phyloP scores from a whole-genome alignment of 139 green algal genomes.

The Pleodorina starrii region DNA sequence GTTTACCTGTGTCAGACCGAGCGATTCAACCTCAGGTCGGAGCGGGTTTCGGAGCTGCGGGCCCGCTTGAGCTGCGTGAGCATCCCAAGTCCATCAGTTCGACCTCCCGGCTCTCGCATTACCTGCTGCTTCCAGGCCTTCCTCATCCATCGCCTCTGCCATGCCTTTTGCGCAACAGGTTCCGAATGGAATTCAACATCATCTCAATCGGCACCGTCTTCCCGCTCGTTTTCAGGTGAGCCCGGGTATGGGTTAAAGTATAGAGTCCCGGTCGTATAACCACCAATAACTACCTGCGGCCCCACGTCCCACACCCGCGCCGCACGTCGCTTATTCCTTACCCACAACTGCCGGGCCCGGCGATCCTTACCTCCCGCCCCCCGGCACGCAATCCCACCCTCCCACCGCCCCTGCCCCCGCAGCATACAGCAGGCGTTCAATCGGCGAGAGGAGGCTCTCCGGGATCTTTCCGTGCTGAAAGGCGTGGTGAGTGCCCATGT shows the following conservation, averaged over 20 bases:
- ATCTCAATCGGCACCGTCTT: slow-evolving; percentile 15
- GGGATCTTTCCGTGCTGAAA: slow-evolving; percentile 23
- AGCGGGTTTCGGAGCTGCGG: background rate
- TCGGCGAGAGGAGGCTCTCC: slow-evolving; percentile 10
- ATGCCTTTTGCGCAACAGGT: no score
- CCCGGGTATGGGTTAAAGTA: no score
- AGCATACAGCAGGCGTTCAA: slow-evolving; percentile 31
- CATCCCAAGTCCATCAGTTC: background rate
- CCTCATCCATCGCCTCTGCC: background rate
- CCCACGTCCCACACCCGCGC: no score
- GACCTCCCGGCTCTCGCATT: background rate
- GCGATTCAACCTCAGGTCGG: background rate
- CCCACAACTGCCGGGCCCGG: no score
- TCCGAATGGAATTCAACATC: slow-evolving; percentile 30
- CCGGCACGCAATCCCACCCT: no score
- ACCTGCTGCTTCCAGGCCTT: background rate
- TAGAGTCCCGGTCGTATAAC: no score
- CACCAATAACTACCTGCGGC: no score
- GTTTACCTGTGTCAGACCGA: background rate
- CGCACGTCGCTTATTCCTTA: no score
- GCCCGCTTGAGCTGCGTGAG: background rate
- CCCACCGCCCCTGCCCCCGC: background rate
- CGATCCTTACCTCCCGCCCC: no score
- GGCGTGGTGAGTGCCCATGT: background rate
- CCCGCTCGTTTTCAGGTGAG: slow-evolving; percentile 24